Evolutionary conservation across 257 asterid genomes (phyloP).

Genomic region (Nicotiana tabacum): DNA sequence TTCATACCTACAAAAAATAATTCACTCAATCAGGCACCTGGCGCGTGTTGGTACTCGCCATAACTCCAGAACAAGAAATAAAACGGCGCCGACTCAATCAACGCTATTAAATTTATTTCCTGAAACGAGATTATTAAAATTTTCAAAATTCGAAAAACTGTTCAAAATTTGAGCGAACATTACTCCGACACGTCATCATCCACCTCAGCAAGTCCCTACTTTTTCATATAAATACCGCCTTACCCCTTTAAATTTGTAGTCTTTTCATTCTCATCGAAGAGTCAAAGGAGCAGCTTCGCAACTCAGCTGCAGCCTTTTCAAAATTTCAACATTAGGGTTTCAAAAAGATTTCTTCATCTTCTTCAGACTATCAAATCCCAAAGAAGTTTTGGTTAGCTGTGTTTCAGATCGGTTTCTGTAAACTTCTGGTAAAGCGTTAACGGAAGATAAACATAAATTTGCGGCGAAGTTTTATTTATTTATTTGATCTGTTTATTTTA

Average conservation of each 20-base stretch:
- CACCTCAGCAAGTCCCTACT: neutral
- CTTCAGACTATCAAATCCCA: neutral
- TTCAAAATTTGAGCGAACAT: neutral
- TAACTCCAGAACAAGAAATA: too few species aligned
- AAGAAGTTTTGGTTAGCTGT: neutral
- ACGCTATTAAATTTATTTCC: too few species aligned
- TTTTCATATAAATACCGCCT: neutral
- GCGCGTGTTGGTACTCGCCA: too few species aligned
- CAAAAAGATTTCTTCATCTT: neutral
- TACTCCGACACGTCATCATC: neutral
- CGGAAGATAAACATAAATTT: neutral
- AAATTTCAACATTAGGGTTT: neutral
- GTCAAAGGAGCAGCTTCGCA: slow-evolving; percentile 1
- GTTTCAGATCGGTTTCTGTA: neutral
- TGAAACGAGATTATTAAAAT: too few species aligned
- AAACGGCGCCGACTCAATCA: too few species aligned
- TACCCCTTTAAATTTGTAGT: neutral
- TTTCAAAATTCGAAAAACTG: too few species aligned
- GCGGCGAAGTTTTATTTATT: neutral
- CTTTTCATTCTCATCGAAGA: neutral
- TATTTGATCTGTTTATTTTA: slow-evolving; percentile 3
- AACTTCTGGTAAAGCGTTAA: neutral
- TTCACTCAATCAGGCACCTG: too few species aligned
- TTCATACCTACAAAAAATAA: too few species aligned
- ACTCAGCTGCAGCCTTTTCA: slow-evolving; percentile 5